Evolutionary conservation across 495 filamentous ascomycete species (phyloP).

Genomic region (Penicillium crystallinum): DNA sequence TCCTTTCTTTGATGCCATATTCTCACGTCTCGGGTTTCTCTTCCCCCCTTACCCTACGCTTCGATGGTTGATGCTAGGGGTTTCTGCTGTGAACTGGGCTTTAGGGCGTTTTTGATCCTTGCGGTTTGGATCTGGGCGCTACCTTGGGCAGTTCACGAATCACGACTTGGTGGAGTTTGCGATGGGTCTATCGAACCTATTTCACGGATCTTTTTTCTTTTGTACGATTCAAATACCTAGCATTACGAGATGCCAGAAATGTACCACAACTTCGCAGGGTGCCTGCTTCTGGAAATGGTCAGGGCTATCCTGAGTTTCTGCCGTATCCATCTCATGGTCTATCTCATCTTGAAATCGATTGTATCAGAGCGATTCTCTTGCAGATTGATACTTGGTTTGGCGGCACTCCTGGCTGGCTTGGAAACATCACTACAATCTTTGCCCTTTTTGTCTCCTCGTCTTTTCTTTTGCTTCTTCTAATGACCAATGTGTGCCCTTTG

Average conservation of each 20-base stretch:
- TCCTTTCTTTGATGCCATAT: constrained; percentile 18
- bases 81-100: constrained; percentile 14
- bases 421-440: constrained; percentile 8
- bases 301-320: constrained; percentile 11
- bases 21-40: constrained; percentile 24
- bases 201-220: constrained; percentile 22
- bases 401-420: constrained; percentile 2
- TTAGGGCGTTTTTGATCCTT: constrained; percentile 13
- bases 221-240: constrained; percentile 23
- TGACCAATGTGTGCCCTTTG: constrained; percentile 4
- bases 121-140: neutral
- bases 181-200: constrained; percentile 17
- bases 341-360: neutral
- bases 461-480: neutral
- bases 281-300: constrained; percentile 14
- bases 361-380: neutral
- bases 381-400: neutral
- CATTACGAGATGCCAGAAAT: constrained; percentile 22
- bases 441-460: constrained; percentile 6
- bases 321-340: constrained; percentile 8
- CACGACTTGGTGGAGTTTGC: constrained; percentile 22
- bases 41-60: constrained; percentile 21
- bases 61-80: constrained; percentile 21
- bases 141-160: constrained; percentile 4
- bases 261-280: constrained; percentile 16